Evolutionary conservation across 1,284 basidiomycete genomes (phyloP).

Genomic region (Taiwanofungus camphoratus): DNA sequence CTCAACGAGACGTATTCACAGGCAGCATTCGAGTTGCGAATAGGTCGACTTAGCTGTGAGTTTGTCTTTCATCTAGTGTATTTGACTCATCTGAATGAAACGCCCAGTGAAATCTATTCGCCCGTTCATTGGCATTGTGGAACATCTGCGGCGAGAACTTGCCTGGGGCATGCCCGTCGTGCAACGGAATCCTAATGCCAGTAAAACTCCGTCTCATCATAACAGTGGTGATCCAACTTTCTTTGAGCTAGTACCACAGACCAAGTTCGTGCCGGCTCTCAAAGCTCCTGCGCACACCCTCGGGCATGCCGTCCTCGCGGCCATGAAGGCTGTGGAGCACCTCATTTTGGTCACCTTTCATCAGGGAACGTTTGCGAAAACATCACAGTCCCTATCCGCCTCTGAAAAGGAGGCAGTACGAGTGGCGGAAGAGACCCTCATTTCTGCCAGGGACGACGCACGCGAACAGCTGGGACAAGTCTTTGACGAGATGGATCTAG

Average conservation of each 20-base stretch:
- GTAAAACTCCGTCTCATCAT: constrained; percentile 5
- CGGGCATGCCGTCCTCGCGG: constrained; percentile 30
- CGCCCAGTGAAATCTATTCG: constrained; percentile 38
- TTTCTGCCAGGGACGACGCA: constrained; percentile 27
- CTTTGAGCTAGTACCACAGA: constrained; percentile 1
- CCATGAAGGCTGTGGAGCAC: constrained; percentile 31
- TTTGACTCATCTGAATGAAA: not conserved
- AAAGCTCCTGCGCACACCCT: constrained; percentile 30
- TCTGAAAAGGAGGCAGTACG: constrained; percentile 26
- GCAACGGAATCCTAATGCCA: constrained; percentile 8
- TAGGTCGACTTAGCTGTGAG: constrained; percentile 41
- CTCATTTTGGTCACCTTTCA: constrained; percentile 33
- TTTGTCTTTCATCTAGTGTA: not conserved
- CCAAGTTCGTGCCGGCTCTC: constrained; percentile 23
- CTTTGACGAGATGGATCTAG: constrained; percentile 30
- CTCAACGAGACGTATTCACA: constrained; percentile 40
- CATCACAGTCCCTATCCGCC: constrained; percentile 15
- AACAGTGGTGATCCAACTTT: constrained; percentile 6
- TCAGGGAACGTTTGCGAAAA: constrained; percentile 11
- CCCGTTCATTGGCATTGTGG: constrained; percentile 37
- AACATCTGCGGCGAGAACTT: constrained; percentile 42
- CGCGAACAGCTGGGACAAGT: constrained; percentile 29
- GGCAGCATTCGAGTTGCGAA: constrained; percentile 41
- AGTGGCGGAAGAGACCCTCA: constrained; percentile 26
- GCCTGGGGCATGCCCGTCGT: constrained; percentile 38